Evolutionary conservation across 2,329 filamentous ascomycete genomes (phyloP), one percentile per base, ranked within the genome.

Genomic region (Helotiales sp.): DNA sequence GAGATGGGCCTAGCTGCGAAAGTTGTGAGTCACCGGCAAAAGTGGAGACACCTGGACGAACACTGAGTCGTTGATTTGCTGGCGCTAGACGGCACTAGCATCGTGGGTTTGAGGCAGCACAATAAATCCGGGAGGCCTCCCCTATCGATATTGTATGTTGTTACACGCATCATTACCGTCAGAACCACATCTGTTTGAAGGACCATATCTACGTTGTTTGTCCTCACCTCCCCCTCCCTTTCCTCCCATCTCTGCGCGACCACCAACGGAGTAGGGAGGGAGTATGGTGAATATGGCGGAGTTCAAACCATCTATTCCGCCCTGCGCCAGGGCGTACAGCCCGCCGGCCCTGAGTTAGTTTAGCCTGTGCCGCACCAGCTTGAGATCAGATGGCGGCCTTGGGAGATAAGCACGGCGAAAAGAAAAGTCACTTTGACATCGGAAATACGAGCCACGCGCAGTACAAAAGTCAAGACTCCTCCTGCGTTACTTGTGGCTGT

Each of bases 121-220:
- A 48, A 48, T 31, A 48, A 31, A 48, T 48, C 22, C 40, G 30
- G 25, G 31, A 25, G 31, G 46, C 46, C 46, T 48, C 46, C 46
- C 46, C 46, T 24, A 48, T 15, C n/a, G n/a, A n/a, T n/a, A n/a
- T n/a, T n/a, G n/a, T n/a, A n/a, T n/a, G n/a, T n/a, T n/a, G n/a
- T n/a, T n/a, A n/a, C n/a, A n/a, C 27, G 5, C 15, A 47, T 40
- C 36, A 15, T 44, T 12, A 6, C 40, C 40, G n/a, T 44, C 17
- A 9, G 9, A 34, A 34, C 31, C 15, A 9, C 31, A 34, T 34
- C 15, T 34, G 9, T 9, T 34, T 34, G 9, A 15, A 34, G 9
- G 9, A 34, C 9, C 31, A 3, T 24, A 7, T 22, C 5, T 30
- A 3, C 17, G 2, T 17, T 3, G 25, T 6, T 15, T 9, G 7